A percentile compares a stretch with the other conserved stretches of the same genome.
Evolutionary conservation across 176 grass and related monocot genomes (phyloP).

Genomic region (Metroxylon sagu): DNA sequence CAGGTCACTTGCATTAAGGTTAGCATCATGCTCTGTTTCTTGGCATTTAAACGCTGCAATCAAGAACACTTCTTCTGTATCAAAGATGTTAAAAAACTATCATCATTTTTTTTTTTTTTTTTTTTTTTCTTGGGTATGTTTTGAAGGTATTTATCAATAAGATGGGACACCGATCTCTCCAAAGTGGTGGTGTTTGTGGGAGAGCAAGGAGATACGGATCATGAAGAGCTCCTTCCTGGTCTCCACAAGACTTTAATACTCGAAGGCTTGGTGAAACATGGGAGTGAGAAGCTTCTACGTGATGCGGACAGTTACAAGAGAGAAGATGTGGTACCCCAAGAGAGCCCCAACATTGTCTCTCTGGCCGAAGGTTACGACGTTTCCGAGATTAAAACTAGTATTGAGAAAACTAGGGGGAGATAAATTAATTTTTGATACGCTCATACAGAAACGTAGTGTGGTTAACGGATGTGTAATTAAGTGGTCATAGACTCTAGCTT

Average conservation of each 20-base stretch:
- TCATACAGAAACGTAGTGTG: too few species aligned
- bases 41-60: too few species aligned
- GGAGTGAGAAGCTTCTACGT: conserved; percentile 63
- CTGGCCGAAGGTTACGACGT: conserved; percentile 17
- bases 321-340: conserved; percentile 59
- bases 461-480: too few species aligned
- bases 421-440: too few species aligned
- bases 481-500: too few species aligned
- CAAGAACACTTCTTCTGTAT: too few species aligned
- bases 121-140: too few species aligned
- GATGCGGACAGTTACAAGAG: conserved; percentile 41
- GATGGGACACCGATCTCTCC: conserved; percentile 67
- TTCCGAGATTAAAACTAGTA: conserved; percentile 23
- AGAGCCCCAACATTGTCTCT: conserved; percentile 44
- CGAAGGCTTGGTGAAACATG: conserved; percentile 35
- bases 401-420: conserved; percentile 5
- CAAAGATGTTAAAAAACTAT: too few species aligned
- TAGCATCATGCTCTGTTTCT: background rate
- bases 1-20: conserved; percentile 63
- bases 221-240: conserved; percentile 63
- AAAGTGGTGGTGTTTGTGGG: conserved; percentile 61
- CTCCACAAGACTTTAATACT: conserved; percentile 61
- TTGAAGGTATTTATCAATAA: conserved; percentile 65
- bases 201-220: conserved; percentile 82
- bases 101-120: too few species aligned